A percentile compares a stretch with the other conserved stretches of the same genome.
These are phyloP conservation scores for Fusarium hostae DNA, from an alignment of 2,329 filamentous ascomycete genomes.

Conservation along the genomic window DNA sequence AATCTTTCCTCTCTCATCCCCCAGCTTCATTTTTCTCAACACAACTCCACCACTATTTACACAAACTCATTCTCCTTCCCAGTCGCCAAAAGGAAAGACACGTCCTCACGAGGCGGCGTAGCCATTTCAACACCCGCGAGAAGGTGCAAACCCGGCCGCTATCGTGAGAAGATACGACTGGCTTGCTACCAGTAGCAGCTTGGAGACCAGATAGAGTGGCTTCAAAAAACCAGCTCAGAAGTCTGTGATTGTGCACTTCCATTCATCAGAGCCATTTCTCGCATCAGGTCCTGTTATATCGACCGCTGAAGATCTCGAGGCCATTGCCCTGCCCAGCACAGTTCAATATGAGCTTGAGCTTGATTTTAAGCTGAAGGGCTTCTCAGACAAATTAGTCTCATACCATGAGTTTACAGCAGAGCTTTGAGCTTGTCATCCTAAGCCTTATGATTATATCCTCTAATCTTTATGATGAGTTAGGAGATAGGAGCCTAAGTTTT, in stretches of 20 bases:
- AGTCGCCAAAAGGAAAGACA: neutral
- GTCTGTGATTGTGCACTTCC: neutral
- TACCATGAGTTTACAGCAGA: neutral
- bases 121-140: neutral
- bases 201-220: no score
- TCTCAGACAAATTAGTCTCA: neutral
- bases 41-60: no score
- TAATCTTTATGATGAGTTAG: no score
- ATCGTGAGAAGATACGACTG: neutral
- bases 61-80: no score
- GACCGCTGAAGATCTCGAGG: neutral
- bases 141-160: no score
- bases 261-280: neutral
- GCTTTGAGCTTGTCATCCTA: no score
- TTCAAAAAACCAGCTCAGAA: neutral
- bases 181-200: neutral
- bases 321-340: neutral
- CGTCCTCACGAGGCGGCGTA: neutral
- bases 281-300: no score
- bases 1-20: neutral
- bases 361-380: no score
- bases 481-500: no score
- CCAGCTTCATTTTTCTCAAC: neutral
- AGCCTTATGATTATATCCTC: no score
- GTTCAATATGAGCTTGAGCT: neutral